phyloP scores from a whole-genome alignment of 1,284 basidiomycete genomes.

The Anthracocystis setariae region DNA sequence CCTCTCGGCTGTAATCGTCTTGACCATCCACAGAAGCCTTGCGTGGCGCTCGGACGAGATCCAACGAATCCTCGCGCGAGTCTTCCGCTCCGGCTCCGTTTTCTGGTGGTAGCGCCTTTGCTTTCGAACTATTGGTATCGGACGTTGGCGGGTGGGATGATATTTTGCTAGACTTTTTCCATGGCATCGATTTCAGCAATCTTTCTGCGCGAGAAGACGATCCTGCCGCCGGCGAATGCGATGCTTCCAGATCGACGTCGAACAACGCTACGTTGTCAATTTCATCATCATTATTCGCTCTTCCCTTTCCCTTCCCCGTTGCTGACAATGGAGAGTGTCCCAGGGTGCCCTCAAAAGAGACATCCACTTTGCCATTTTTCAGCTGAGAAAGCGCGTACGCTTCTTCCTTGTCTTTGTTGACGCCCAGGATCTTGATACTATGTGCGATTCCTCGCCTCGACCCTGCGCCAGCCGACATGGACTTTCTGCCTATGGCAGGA shows the following conservation, averaged over 20 bases:
- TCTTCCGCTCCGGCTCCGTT: background rate
- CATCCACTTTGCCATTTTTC: constrained; percentile 43
- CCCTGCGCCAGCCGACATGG: constrained; percentile 30
- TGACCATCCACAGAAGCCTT: background rate
- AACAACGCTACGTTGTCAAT: constrained; percentile 15
- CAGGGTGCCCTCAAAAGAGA: constrained; percentile 39
- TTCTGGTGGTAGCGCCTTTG: background rate
- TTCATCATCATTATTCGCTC: constrained; percentile 6
- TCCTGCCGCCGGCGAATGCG: constrained; percentile 6
- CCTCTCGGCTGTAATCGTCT: constrained; percentile 7
- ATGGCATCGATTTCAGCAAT: constrained; percentile 25
- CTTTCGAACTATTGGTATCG: background rate
- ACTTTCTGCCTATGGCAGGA: constrained; percentile 7
- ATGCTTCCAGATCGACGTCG: constrained; percentile 36
- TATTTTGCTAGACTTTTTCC: constrained; percentile 8
- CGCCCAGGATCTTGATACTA: constrained; percentile 34
- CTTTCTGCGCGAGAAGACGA: constrained; percentile 13
- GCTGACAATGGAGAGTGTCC: constrained; percentile 1
- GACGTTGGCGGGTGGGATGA: constrained; percentile 3
- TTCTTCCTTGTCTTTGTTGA: constrained; percentile 21
- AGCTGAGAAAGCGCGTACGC: constrained; percentile 27
- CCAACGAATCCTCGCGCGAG: constrained; percentile 18
- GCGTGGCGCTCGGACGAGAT: constrained; percentile 9
- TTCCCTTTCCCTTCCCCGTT: constrained; percentile 24
- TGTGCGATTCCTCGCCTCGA: constrained; percentile 40